A percentile compares a stretch with the other conserved stretches of the same genome.
Evolutionary conservation across 2,329 filamentous ascomycete species (phyloP).

Genomic region (Trichoderma aggressivum): DNA sequence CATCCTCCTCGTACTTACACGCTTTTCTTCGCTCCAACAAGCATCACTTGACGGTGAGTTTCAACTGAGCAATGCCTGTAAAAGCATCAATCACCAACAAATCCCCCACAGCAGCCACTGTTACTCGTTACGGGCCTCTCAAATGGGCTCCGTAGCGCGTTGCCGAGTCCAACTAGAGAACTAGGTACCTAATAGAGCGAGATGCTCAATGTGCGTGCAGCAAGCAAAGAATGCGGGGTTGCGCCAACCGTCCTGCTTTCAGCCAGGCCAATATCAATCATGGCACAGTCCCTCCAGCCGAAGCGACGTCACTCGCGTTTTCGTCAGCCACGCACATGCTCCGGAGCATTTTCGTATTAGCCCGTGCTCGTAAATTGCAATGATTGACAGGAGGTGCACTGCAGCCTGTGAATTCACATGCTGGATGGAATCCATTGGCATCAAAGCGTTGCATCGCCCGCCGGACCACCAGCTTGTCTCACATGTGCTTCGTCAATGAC

Average conservation of each 20-base stretch:
- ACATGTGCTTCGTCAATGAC: conserved; percentile 9
- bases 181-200: no score
- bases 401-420: background rate
- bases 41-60: no score
- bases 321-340: conserved; percentile 10
- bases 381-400: background rate
- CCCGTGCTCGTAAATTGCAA: background rate
- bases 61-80: no score
- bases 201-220: background rate
- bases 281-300: conserved; percentile 11
- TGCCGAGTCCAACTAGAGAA: background rate
- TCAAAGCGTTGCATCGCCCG: background rate
- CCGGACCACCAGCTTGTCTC: background rate
- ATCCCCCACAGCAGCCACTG: background rate
- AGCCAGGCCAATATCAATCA: background rate
- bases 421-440: background rate
- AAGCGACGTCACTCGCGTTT: conserved; percentile 15
- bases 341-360: conserved; percentile 8
- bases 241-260: conserved; percentile 4
- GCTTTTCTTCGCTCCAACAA: no score
- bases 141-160: conserved; percentile 2
- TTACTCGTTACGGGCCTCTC: background rate
- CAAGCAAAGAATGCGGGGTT: conserved; percentile 17
- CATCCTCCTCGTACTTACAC: background rate
- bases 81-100: no score